Conservation (phyloP, 2,329 filamentous ascomycete genomes). For the Zopfia rhizophila region DNA sequence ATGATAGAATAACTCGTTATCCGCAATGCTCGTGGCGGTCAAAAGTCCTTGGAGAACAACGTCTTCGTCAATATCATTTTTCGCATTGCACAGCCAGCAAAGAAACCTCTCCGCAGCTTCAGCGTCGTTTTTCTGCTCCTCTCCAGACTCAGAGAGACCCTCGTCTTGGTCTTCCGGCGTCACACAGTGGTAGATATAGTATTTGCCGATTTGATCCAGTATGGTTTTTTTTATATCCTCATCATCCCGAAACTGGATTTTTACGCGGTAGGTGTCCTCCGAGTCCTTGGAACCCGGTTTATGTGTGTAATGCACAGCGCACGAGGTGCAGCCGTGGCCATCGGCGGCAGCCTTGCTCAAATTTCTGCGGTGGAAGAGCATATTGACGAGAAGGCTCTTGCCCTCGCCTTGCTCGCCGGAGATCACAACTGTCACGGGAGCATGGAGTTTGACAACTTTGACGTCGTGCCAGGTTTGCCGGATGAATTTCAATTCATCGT, state of each 20-base stretch:
- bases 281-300: constrained; percentile 11
- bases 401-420: constrained; percentile 23
- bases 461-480: too few species aligned
- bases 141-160: too few species aligned
- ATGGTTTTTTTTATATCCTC: too few species aligned
- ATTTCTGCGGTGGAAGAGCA: constrained; percentile 12
- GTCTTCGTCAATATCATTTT: constrained; percentile 6
- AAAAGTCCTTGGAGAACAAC: not conserved
- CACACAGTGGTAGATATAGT: constrained; percentile 21
- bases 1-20: constrained; percentile 4
- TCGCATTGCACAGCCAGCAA: not conserved
- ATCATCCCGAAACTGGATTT: too few species aligned
- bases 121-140: constrained; percentile 9
- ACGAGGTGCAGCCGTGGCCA: constrained; percentile 19
- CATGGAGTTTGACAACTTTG: too few species aligned
- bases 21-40: not conserved
- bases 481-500: too few species aligned
- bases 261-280: constrained; percentile 2
- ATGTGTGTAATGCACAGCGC: constrained; percentile 15
- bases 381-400: constrained; percentile 22
- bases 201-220: constrained; percentile 17
- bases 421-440: too few species aligned
- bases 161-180: constrained; percentile 13
- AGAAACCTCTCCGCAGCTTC: constrained; percentile 15
- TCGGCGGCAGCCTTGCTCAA: constrained; percentile 16